Conservation (phyloP, 768 basidiomycete genomes). For the Lactarius hengduanensis region DNA sequence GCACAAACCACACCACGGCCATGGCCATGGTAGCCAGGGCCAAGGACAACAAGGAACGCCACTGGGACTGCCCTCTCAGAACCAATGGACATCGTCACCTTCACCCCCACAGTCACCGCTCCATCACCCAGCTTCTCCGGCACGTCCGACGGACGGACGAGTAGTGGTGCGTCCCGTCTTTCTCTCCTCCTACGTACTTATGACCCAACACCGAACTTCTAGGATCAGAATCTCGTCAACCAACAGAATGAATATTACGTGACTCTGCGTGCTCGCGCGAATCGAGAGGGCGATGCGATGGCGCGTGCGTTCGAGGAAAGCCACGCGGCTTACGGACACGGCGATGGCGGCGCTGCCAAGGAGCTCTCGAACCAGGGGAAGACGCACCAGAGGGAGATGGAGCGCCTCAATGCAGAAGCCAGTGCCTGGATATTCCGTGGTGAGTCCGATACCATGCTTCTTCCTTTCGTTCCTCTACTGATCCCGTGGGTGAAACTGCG, state of each 20-base stretch:
- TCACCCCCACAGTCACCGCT: not conserved
- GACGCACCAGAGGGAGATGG: slow-evolving; percentile 74
- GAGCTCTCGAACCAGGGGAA: slow-evolving; percentile 79
- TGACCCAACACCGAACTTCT: not conserved
- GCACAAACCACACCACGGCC: slow-evolving; percentile 29
- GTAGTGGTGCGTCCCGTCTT: slow-evolving; percentile 24
- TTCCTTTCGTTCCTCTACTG: not conserved
- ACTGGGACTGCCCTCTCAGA: not conserved
- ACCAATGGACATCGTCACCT: slow-evolving; percentile 1
- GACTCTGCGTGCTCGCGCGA: slow-evolving; percentile 70
- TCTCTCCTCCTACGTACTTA: not conserved
- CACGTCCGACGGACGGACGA: slow-evolving; percentile 18
- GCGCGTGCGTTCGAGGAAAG: slow-evolving; percentile 64
- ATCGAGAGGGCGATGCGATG: slow-evolving; percentile 79
- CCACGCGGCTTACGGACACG: slow-evolving; percentile 68
- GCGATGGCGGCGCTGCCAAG: slow-evolving; percentile 80
- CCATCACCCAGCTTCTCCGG: slow-evolving; percentile 8
- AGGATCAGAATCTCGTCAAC: slow-evolving; percentile 62
- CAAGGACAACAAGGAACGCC: not conserved
- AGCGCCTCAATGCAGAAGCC: slow-evolving; percentile 74
- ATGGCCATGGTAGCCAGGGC: slow-evolving; percentile 26
- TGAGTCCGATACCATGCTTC: slow-evolving; percentile 35
- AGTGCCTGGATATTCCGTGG: slow-evolving; percentile 85
- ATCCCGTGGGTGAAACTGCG: slow-evolving; percentile 8
- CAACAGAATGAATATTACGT: slow-evolving; percentile 69